phyloP scores from a whole-genome alignment of 805 yeast species.

The Starmerella apis region DNA sequence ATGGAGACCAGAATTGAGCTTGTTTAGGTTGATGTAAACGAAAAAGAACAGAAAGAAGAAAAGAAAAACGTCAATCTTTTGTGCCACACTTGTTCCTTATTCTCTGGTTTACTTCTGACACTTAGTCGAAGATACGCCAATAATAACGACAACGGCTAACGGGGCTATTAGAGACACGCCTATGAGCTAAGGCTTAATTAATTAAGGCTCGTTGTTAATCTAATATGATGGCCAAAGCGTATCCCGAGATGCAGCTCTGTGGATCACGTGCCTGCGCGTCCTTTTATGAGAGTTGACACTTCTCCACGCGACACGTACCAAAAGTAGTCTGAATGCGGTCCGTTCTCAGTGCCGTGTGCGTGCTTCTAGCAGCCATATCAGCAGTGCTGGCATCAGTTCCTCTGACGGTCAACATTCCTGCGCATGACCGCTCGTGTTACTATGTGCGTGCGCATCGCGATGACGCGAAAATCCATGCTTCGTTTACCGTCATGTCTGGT shows the following conservation, averaged over 20 bases:
- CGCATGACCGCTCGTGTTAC: conserved; percentile 63
- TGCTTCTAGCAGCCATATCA: conserved; percentile 10
- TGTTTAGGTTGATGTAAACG: too few species aligned
- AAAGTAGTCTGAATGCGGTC: neutral
- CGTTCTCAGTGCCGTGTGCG: conserved; percentile 1
- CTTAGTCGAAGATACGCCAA: too few species aligned
- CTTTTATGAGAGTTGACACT: neutral
- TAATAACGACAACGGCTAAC: too few species aligned
- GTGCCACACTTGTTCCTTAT: too few species aligned
- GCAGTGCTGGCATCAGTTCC: conserved; percentile 37
- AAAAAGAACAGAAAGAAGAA: too few species aligned
- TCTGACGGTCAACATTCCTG: conserved; percentile 62
- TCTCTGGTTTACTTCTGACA: too few species aligned
- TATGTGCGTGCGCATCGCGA: conserved; percentile 56
- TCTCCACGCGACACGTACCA: conserved; percentile 5
- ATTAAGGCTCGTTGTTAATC: too few species aligned
- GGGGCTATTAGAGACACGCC: too few species aligned
- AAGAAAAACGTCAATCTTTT: too few species aligned
- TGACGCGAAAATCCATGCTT: conserved; percentile 54
- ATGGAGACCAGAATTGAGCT: too few species aligned
- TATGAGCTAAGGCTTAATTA: too few species aligned
- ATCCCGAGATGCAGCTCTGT: neutral
- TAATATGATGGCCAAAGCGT: neutral
- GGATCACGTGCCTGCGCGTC: conserved; percentile 6
- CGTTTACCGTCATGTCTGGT: conserved; percentile 75